phyloP scores from a whole-genome alignment of 164 flowering plant species.

The Piper longum region DNA sequence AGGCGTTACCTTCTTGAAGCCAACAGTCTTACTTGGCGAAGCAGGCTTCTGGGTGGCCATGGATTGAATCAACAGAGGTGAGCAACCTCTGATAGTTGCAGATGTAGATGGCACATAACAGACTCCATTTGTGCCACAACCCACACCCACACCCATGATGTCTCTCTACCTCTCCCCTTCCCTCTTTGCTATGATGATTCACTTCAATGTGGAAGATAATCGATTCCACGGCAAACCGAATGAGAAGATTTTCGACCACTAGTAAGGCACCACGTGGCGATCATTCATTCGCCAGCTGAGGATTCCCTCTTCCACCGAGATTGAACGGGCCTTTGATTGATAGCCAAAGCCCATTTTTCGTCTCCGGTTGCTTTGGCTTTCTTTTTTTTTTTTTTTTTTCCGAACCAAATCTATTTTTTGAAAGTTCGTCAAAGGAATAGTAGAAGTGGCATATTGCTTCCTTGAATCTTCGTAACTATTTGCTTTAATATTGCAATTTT shows the following conservation, averaged over 20 bases:
- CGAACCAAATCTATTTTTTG: too few species aligned
- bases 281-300: neutral
- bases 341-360: too few species aligned
- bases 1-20: slow-evolving; percentile 33
- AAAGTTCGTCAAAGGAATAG: too few species aligned
- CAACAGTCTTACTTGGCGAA: slow-evolving; percentile 29
- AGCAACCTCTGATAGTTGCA: slow-evolving; percentile 4
- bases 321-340: too few species aligned
- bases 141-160: slow-evolving; percentile 1
- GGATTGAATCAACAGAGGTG: slow-evolving; percentile 23
- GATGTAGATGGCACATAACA: slow-evolving; percentile 4
- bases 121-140: slow-evolving; percentile 13
- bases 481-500: too few species aligned
- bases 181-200: neutral
- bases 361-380: too few species aligned
- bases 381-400: too few species aligned
- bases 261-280: neutral
- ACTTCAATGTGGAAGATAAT: too few species aligned
- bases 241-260: neutral
- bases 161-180: neutral
- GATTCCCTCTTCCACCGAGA: too few species aligned
- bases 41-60: slow-evolving; percentile 62
- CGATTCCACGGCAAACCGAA: too few species aligned
- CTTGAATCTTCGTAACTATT: too few species aligned
- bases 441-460: too few species aligned